Evolutionary conservation across 129 eudicot species (phyloP).

Genomic region (Lactuca saligna): DNA sequence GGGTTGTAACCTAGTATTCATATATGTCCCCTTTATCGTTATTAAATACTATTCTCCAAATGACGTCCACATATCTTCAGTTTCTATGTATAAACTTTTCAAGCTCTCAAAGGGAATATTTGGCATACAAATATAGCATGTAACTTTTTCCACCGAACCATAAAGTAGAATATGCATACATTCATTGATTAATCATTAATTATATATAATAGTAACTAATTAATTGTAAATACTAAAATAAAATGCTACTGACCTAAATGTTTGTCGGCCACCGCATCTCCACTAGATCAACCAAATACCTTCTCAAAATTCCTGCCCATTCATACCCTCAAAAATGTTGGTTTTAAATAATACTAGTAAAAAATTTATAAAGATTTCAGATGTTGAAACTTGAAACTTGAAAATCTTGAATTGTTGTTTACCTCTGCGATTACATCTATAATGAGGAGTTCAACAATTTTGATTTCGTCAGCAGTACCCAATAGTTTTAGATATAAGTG

Average conservation of each 20-base stretch:
- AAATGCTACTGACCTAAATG: constrained; percentile 51
- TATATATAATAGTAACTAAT: background rate
- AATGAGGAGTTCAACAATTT: constrained; percentile 17
- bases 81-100: background rate
- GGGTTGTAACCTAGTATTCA: too few species aligned
- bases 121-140: background rate
- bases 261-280: constrained; percentile 98
- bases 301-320: constrained; percentile 94
- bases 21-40: constrained; percentile 11
- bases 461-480: constrained; percentile 16
- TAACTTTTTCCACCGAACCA: constrained; percentile 20
- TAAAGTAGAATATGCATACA: constrained; percentile 1
- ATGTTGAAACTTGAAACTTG: background rate
- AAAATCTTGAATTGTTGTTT: background rate
- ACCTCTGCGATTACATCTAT: constrained; percentile 16
- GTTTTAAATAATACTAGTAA: background rate
- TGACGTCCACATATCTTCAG: constrained; percentile 4
- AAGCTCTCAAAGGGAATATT: constrained; percentile 21
- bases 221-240: background rate
- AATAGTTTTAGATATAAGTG: constrained; percentile 6
- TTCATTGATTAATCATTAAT: background rate
- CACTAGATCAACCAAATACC: constrained; percentile 84
- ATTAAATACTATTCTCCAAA: constrained; percentile 3
- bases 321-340: constrained; percentile 35
- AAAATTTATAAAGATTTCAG: background rate